A percentile compares a stretch with the other conserved stretches of the same genome.
These are phyloP conservation scores for Anacardium occidentale DNA, from an alignment of 345 rosid species.

Conservation along the genomic window DNA sequence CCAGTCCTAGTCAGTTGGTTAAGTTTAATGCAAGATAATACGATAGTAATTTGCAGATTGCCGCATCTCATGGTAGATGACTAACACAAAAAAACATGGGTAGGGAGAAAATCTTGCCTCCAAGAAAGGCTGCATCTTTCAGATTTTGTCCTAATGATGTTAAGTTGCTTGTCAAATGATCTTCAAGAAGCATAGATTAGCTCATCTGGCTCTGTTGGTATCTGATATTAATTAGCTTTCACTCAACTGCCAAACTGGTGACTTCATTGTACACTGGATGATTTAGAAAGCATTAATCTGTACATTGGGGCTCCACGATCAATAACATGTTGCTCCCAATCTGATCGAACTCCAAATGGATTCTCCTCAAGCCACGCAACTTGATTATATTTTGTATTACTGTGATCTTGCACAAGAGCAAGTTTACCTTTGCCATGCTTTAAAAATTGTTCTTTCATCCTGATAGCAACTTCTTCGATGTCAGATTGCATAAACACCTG, in stretches of 20 bases:
- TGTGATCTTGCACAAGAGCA: conserved; percentile 21
- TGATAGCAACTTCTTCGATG: conserved; percentile 48
- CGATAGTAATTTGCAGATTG: neutral
- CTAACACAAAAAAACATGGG: neutral
- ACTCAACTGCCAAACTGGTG: neutral
- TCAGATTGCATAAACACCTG: conserved; percentile 73
- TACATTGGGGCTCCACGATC: conserved; percentile 57
- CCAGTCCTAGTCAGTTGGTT: neutral
- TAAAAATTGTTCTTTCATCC: conserved; percentile 58
- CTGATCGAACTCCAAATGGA: conserved; percentile 61
- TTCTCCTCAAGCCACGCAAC: conserved; percentile 53
- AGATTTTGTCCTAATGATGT: neutral
- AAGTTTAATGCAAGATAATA: neutral
- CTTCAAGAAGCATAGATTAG: conserved; percentile 5
- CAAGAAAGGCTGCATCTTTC: neutral
- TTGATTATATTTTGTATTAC: conserved; percentile 13
- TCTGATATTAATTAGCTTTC: neutral
- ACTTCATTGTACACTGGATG: conserved; percentile 5
- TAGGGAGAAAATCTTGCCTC: conserved; percentile 6
- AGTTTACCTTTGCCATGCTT: conserved; percentile 51
- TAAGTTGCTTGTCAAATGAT: neutral
- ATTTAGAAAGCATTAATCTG: conserved; percentile 53
- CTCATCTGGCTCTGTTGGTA: neutral
- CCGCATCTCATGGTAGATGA: neutral
- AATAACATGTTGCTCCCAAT: conserved; percentile 67